A percentile compares a stretch with the other conserved stretches of the same genome.
Conservation (phyloP, 192 early-diverging fungal species). For the Kappamyces sp. region DNA sequence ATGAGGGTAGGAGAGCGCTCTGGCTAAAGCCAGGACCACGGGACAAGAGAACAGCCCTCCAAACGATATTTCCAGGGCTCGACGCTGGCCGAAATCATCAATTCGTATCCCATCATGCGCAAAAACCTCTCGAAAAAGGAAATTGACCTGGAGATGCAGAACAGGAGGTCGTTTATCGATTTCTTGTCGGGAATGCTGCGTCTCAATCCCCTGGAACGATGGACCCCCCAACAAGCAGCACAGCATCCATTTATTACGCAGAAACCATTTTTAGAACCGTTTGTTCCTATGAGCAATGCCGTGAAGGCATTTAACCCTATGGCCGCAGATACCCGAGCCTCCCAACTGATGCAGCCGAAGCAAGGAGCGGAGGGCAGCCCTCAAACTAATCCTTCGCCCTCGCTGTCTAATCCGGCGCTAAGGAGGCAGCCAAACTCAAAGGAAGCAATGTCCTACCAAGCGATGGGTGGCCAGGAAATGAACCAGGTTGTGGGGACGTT, state of each 20-base stretch:
- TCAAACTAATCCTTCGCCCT: not conserved
- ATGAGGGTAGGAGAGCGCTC: constrained; percentile 30
- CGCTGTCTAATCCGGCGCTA: not conserved
- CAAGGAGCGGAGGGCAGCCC: too few relatives aligned
- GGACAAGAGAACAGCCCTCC: constrained; percentile 80
- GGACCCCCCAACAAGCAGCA: constrained; percentile 91
- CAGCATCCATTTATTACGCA: constrained; percentile 96
- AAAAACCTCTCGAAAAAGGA: constrained; percentile 60
- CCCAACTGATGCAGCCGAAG: not conserved
- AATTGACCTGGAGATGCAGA: constrained; percentile 62
- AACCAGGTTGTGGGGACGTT: constrained; percentile 15
- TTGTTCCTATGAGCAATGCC: constrained; percentile 38
- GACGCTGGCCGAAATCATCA: constrained; percentile 83
- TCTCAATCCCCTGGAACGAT: constrained; percentile 85
- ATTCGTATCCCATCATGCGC: constrained; percentile 71
- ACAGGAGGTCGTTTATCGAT: constrained; percentile 76
- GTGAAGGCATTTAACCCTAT: constrained; percentile 12
- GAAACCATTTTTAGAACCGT: constrained; percentile 66
- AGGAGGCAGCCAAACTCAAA: not conserved
- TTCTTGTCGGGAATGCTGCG: constrained; percentile 87
- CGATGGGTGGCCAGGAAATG: not conserved
- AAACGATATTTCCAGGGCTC: constrained; percentile 87
- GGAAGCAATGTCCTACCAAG: not conserved
- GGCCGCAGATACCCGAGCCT: not conserved
- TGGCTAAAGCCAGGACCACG: constrained; percentile 54